Base-by-base conservation (phyloP, 306 rosid species). In the Vigna radiata region DNA sequence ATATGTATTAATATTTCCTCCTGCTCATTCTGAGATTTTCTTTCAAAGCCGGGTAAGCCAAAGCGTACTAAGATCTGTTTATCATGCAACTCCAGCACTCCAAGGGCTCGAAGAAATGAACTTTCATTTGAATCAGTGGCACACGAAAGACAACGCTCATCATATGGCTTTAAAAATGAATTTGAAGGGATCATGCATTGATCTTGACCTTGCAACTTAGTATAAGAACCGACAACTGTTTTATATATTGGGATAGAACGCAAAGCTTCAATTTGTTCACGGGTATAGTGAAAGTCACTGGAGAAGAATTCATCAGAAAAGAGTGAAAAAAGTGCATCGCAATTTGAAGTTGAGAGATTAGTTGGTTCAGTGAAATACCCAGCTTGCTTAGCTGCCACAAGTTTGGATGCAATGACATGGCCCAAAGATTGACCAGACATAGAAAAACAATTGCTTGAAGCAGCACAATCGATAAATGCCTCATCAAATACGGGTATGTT, bases 221-320 rank as follows among this genome's bases (percentile, higher is more conserved):
- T 91, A 70, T 91, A 92, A 75, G 98, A 88, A 69, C 96, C 98
- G 52, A 88, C 81, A 76, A 94, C 92, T 46, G 97, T 94, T 88
- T 87, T 94, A 84, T 94, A 94, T 41, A 94, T 90, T 36, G 98
- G 97, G 63, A 94, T 89, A 58, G 92, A 86, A 61, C 93, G 87
- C 81, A 94, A 75, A 76, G 86, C 89, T 56, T 92, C 97, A 80
- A 90, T 83, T 80, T 94, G 96, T 84, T 90, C 98, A 19, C 2
- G 84, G 61, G 84, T 68, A 75, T 86, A 94, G 72, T 65, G 74
- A 65, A 89, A 80, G 21, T 85, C 85, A 64, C 71, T 83, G 46
- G 90, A 86, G 70, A 59, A 66, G 79, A 84, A 86, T 59, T 91
- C 97, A 77, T 77, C 82, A 44, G 97, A 88, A 83, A 94, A 90